phyloP scores from a whole-genome alignment of 257 asterid species.

The Marsdenia floribunda region DNA sequence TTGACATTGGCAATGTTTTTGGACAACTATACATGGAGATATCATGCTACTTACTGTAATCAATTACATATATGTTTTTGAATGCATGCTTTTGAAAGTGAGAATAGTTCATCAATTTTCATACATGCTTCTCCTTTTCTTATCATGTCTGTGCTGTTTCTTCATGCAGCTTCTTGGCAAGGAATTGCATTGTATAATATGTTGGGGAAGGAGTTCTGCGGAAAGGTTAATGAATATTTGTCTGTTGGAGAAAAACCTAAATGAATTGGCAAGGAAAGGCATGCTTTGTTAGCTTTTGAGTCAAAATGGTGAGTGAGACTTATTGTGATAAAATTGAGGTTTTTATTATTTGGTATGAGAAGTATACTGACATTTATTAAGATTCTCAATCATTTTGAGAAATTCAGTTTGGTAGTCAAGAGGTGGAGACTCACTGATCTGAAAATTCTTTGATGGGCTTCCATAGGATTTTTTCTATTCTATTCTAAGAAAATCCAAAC shows the following conservation, averaged over 20 bases:
- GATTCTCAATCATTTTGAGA: background rate
- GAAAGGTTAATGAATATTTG: conserved; percentile 70
- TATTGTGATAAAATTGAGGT: background rate
- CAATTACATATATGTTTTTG: too few species aligned
- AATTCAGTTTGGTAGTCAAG: background rate
- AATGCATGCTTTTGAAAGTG: too few species aligned
- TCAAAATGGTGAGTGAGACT: background rate
- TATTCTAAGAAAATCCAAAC: background rate
- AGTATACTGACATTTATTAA: background rate
- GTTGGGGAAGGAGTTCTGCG: conserved; percentile 88
- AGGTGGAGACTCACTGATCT: background rate
- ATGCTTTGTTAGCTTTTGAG: background rate
- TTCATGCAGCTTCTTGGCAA: conserved; percentile 71
- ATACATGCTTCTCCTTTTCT: background rate
- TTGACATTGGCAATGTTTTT: too few species aligned
- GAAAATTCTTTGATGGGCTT: background rate
- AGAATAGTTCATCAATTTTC: too few species aligned
- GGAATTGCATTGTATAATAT: conserved; percentile 81
- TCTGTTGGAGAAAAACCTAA: conserved; percentile 59
- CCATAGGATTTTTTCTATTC: background rate
- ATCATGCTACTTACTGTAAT: too few species aligned
- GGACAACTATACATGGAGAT: too few species aligned
- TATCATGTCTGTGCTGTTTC: conserved; percentile 1
- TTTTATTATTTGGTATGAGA: background rate
- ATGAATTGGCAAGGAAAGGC: conserved; percentile 48